These are phyloP conservation scores for Fusarium incarnatum DNA, from an alignment of 2,329 filamentous ascomycete genomes.

Conservation along the genomic window DNA sequence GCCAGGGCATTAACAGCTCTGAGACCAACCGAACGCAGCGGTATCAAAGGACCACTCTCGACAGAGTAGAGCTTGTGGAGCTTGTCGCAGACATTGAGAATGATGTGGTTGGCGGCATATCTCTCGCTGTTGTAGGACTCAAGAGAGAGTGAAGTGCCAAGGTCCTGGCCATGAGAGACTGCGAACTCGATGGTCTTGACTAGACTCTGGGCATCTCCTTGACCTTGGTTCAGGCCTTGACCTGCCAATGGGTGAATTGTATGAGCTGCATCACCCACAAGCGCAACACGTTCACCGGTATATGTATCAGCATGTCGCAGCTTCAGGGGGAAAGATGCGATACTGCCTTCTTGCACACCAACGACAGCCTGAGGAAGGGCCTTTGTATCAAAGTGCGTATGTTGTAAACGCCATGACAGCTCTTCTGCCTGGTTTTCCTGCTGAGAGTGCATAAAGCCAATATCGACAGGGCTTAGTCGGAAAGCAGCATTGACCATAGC, in stretches of 20 bases:
- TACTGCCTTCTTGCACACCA: slow-evolving; percentile 79
- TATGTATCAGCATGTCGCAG: slow-evolving; percentile 96
- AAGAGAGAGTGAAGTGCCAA: slow-evolving; percentile 81
- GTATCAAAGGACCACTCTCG: slow-evolving; percentile 81
- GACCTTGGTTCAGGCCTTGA: slow-evolving; percentile 93
- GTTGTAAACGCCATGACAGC: slow-evolving; percentile 82
- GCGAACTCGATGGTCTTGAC: slow-evolving; percentile 79
- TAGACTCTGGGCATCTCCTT: slow-evolving; percentile 87
- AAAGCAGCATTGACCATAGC: slow-evolving; percentile 96
- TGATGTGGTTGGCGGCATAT: slow-evolving; percentile 82
- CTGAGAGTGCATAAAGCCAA: slow-evolving; percentile 82
- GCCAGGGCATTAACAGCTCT: slow-evolving; percentile 79
- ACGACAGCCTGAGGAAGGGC: slow-evolving; percentile 74
- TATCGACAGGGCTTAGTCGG: slow-evolving; percentile 80
- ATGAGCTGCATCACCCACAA: slow-evolving; percentile 95
- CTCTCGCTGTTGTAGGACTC: slow-evolving; percentile 85
- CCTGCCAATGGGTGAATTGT: slow-evolving; percentile 95
- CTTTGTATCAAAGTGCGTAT: slow-evolving; percentile 68
- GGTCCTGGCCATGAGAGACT: slow-evolving; percentile 85
- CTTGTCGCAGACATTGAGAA: slow-evolving; percentile 87
- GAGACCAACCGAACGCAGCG: slow-evolving; percentile 81
- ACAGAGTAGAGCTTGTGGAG: slow-evolving; percentile 93
- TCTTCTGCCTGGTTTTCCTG: slow-evolving; percentile 74
- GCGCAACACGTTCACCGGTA: slow-evolving; percentile 86
- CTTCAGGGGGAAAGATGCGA: slow-evolving; percentile 91